Base-by-base conservation (phyloP, 768 basidiomycete genomes). In the Suillus weaverae region DNA sequence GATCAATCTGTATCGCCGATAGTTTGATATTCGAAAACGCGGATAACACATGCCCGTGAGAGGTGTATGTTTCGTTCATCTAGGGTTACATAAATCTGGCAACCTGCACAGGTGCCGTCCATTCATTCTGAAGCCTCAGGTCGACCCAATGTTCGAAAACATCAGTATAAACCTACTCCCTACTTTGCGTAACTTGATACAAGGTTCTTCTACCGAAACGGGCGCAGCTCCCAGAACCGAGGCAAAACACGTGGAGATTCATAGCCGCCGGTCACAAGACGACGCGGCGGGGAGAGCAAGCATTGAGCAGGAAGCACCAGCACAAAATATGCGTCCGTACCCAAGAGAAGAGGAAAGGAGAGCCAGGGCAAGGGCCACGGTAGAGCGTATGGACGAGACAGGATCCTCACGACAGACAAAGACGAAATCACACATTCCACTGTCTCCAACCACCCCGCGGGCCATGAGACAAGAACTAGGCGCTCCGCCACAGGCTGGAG, bases 1-100 rank as follows among this genome's bases (percentile, higher is more conserved):
- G 26, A 59, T 59, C 26, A 20, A 13, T 54, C 50, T 30, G 9
- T 8, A 50, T 32, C 51, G 11, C 53, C 20, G 56, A 39, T 18
- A 56, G 35, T 22, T 10, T 54, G 53, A 35, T 36, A 9, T 36
- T 56, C 38, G 57, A 59, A 41, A 59, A 59, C 26, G 57, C 39
- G 38, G 26, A 41, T 3, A 59, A 39, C 57, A 41, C 57, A 59
- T 59, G 57, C 22, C 57, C 57, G 57, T 41, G 57, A 59, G 57
- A 59, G 22, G 26, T 20, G 57, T 39, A 30, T 57, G 5, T 26
- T n/a, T 26, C 22, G 9, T 26, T 39, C 36, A 5, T 33, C 26
- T 26, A 41, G 57, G 57, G 57, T 59, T 59, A 26, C 26, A 26
- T 26, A 18, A 18, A 30, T 39, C 10, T 59, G 10, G 26, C 26